Evolutionary conservation across 164 flowering plant genomes (phyloP), one percentile per base, ranked within the genome.

Genomic region (Warburgia ugandensis): DNA sequence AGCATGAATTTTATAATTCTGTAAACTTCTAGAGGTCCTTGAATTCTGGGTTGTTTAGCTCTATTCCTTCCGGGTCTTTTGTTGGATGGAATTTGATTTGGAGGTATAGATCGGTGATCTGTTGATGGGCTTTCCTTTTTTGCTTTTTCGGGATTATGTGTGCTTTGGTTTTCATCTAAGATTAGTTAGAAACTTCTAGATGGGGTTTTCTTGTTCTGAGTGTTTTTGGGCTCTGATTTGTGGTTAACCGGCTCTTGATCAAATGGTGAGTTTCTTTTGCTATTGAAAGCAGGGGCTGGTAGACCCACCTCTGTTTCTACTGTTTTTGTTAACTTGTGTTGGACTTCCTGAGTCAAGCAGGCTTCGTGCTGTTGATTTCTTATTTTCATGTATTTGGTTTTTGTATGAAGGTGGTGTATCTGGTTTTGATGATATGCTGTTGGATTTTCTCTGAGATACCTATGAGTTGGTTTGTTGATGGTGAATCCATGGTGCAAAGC

Each of bases 401-500:
- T 72, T 76, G 73, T 38, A 54, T 81, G 32, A 78, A 83, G 67
- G 68, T 71, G 62, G 86, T 80, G 50, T 73, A 73, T 60, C 69
- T 83, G 13, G 31, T 79, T 51, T 73, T 74, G 72, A 63, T 67
- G 79, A 64, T 80, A 66, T 77, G 84, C 48, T 70, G 79, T 64
- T 78, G 78, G 79, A 37, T 75, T 44, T 42, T 76, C 8, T 71
- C 77, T 38, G 62, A 71, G 59, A 69, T 80, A 58, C 72, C 82
- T 50, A 72, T 80, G 81, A 80, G 63, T 66, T 77, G 84, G 80
- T 69, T 76, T 59, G 46, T 61, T 73, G 60, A 62, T 72, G 73
- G 75, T 60, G 86, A 66, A 63, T 29, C 66, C 5, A 68, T 77
- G 78, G 80, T 67, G 13, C 48, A 64, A 37, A 80, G 75, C 64